Evolutionary conservation across 1,139 yeast genomes (phyloP), one percentile per base, ranked within the genome.

Genomic region (Magnusiomyces starmeri): DNA sequence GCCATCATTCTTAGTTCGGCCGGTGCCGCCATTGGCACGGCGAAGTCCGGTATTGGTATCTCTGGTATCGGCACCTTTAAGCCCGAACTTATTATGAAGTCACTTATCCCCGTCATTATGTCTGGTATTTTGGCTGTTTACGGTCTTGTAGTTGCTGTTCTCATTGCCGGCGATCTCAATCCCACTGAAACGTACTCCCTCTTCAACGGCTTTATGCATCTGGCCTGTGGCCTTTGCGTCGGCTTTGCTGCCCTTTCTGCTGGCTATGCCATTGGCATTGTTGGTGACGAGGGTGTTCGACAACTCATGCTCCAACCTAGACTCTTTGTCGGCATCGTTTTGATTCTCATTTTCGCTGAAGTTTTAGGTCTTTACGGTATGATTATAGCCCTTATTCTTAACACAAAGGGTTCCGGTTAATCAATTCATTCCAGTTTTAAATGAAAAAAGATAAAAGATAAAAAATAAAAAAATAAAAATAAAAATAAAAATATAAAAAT

Each of bases 11-110:
- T 90, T 58, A 84, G 95, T 48, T 85, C 95, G 68, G 83, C 90
- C 66, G 99, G 99, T 77, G 97, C 99, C 63, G 92, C 97, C 52
- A 89, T 90, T 71, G 99, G 98, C 77, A 94, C 98, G 61, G 99
- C 99, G 67, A 94, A 94, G 75, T 85, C 96, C 43, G 99, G 99
- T 75, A 95, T 92, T 59, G 98, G 99, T 82, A 90, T 94, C 88
- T 71, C 80, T 85, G 74, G 95, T 89, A 63, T 68, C 56, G 69
- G 70, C 57, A 62, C 64, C 51, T 66, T 66, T 56, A 60, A 63
- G 52, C 69, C 69, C 14, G 68, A 64, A 35, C 54, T 66, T 52
- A 65, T 67, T 55, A 67, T 65, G 70, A 62, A 64, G 52, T 53
- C 56, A 16, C 47, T 54, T 16, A 54, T 94, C 60, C 98, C 98